A percentile compares a stretch with the other conserved stretches of the same genome.
Evolutionary conservation across 2,329 filamentous ascomycete genomes (phyloP).

Genomic region (Cucurbitaria berberidis): DNA sequence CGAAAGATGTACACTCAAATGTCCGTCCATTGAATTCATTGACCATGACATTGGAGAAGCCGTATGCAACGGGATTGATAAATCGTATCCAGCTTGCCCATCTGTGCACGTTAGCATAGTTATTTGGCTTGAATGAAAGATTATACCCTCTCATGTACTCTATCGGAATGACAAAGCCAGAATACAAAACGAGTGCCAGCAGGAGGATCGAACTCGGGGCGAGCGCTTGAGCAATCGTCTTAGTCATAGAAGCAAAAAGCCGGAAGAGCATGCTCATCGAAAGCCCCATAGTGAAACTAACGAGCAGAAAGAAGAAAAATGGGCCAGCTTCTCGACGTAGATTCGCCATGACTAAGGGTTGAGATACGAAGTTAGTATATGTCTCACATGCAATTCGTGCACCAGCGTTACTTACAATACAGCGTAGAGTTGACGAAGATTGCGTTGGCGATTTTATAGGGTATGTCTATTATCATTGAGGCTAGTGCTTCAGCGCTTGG

Average conservation of each 20-base stretch:
- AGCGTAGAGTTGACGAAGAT: conserved; percentile 76
- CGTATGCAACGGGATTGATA: conserved; percentile 76
- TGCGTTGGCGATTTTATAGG: conserved; percentile 73
- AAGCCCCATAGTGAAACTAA: conserved; percentile 62
- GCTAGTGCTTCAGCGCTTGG: conserved; percentile 81
- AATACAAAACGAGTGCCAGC: conserved; percentile 66
- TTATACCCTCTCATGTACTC: conserved; percentile 56
- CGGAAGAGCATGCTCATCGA: conserved; percentile 85
- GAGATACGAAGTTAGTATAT: no score
- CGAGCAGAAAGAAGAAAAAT: conserved; percentile 82
- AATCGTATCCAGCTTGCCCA: conserved; percentile 63
- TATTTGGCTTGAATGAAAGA: neutral
- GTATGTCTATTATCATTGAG: conserved; percentile 81
- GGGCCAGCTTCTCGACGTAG: conserved; percentile 71
- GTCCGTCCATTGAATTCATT: conserved; percentile 63
- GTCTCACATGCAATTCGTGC: no score
- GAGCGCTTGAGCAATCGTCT: conserved; percentile 64
- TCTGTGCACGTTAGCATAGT: conserved; percentile 8
- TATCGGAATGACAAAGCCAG: conserved; percentile 70
- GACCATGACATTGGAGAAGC: conserved; percentile 77
- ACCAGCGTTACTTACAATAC: no score
- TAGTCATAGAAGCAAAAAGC: conserved; percentile 73
- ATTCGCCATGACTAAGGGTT: conserved; percentile 82
- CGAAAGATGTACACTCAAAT: conserved; percentile 39
- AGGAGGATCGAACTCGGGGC: conserved; percentile 62